phyloP scores from a whole-genome alignment of 2,329 filamentous ascomycete species.

The Trichoderma sp. region DNA sequence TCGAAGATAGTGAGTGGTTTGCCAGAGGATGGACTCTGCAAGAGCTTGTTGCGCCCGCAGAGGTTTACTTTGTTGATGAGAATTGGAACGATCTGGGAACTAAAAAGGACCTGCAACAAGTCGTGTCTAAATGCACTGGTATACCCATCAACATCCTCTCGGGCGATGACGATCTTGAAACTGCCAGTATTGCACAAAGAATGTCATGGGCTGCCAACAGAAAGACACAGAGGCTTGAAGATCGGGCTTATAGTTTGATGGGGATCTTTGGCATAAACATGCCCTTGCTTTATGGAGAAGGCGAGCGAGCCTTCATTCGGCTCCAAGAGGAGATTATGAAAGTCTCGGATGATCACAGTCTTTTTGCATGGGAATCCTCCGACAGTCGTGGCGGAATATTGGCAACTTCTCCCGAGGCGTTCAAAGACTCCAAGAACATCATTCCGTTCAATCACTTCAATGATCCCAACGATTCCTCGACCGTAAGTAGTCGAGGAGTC shows the following conservation, averaged over 20 bases:
- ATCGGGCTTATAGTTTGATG: conserved; percentile 34
- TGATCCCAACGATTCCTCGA: not conserved
- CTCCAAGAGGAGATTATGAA: conserved; percentile 21
- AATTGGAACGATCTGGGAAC: not conserved
- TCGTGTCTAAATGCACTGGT: not conserved
- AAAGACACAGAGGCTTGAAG: conserved; percentile 30
- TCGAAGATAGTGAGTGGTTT: conserved; percentile 8
- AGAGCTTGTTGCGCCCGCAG: conserved; percentile 1
- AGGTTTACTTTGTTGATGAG: not conserved
- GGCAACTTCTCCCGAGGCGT: conserved; percentile 3
- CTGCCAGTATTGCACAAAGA: conserved; percentile 23
- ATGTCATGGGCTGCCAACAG: conserved; percentile 33
- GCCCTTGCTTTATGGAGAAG: conserved; percentile 35
- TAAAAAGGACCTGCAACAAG: not conserved
- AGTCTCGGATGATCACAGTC: not conserved
- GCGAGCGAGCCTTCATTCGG: conserved; percentile 28
- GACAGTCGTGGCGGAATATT: not conserved
- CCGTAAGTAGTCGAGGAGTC: not conserved
- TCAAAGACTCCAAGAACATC: not conserved
- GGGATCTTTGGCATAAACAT: conserved; percentile 36
- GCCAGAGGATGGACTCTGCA: conserved; percentile 10
- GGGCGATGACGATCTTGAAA: conserved; percentile 4
- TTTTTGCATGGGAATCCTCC: conserved; percentile 2
- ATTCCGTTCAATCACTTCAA: not conserved
- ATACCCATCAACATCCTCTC: conserved; percentile 9